Base-by-base conservation (phyloP, 495 filamentous ascomycete species). In the Podospora fimiseda region DNA sequence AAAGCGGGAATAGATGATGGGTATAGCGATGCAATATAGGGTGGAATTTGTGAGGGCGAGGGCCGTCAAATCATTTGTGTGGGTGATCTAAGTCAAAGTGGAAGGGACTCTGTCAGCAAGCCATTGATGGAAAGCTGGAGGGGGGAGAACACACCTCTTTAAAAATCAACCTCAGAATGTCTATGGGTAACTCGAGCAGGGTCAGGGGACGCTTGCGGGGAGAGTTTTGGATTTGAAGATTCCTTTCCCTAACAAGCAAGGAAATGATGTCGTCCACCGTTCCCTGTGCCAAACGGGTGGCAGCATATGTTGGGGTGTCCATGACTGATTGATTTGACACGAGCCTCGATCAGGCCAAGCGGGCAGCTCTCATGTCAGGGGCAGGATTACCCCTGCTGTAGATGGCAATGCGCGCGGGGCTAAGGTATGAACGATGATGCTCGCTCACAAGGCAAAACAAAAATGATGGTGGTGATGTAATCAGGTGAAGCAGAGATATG, bases 1-100 rank as follows among this genome's bases (percentile, higher is more conserved):
- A 65, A 97, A 96, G 21, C 88, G 82, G 1, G 88, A 87, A 66
- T 97, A 97, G 61, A 97, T 94, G 49, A 86, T 81, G 9, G 90
- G 89, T 14, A 91, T 85, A 0, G 87, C 82, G 40, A 97, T 75
- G 38, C 74, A 71, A 70, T 95, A 88, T 13, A 97, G 79, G n/a
- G 85, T 80, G 15, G 89, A 91, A 69, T 90, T 89, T 27, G 89
- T 88, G 43, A 90, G 72, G 6, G 90, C 89, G 23, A 96, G 73
- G 13, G 89, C 85, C 0, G 87, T 89, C 47, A 96, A 76, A 62
- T 96, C 90, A 63, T 90, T 95, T 13, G 88, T 92, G 57, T 92
- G 84, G 2, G 86, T 88, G 38, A 95, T 80, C 90, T 95, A 60
- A 55, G 1, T 3, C 7, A 8, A 9, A 14, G 23, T 8, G 20